Evolutionary conservation across 768 basidiomycete species (phyloP).

Genomic region (Pisolithus marmoratus): DNA sequence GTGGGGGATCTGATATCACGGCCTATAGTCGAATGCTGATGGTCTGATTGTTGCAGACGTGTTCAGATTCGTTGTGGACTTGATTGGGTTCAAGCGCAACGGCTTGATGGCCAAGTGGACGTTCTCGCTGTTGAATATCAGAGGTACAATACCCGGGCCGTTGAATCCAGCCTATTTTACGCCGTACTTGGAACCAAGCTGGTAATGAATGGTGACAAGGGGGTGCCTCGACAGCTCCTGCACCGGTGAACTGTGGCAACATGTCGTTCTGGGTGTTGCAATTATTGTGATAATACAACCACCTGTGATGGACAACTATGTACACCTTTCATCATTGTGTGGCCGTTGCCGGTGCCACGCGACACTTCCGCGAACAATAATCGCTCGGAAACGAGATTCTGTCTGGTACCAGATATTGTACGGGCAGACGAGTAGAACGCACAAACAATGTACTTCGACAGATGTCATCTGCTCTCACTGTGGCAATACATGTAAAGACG

Average conservation of each 20-base stretch:
- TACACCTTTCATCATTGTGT: too few relatives aligned
- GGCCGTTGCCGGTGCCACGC: too few relatives aligned
- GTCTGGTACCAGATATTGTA: too few relatives aligned
- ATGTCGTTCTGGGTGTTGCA: not conserved
- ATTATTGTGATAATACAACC: too few relatives aligned
- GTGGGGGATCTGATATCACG: not conserved
- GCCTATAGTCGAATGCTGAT: not conserved
- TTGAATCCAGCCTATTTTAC: slow-evolving; percentile 36
- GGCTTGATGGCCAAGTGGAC: slow-evolving; percentile 19
- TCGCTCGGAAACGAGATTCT: too few relatives aligned
- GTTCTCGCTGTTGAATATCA: slow-evolving; percentile 36
- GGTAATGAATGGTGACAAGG: too few relatives aligned
- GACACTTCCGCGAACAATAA: too few relatives aligned
- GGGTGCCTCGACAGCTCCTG: slow-evolving; percentile 29
- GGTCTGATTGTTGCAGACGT: slow-evolving; percentile 35
- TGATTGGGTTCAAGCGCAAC: slow-evolving; percentile 39
- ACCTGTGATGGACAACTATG: too few relatives aligned
- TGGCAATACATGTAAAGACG: too few relatives aligned
- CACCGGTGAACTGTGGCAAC: slow-evolving; percentile 31
- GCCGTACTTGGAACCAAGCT: slow-evolving; percentile 43
- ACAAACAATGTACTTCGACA: too few relatives aligned
- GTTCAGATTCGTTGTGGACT: slow-evolving; percentile 43
- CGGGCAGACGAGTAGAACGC: too few relatives aligned
- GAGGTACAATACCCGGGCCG: slow-evolving; percentile 32
- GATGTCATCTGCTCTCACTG: too few relatives aligned